Evolutionary conservation across 169 alveolate species (phyloP).

Genomic region (Plasmodium gallinaceum): DNA sequence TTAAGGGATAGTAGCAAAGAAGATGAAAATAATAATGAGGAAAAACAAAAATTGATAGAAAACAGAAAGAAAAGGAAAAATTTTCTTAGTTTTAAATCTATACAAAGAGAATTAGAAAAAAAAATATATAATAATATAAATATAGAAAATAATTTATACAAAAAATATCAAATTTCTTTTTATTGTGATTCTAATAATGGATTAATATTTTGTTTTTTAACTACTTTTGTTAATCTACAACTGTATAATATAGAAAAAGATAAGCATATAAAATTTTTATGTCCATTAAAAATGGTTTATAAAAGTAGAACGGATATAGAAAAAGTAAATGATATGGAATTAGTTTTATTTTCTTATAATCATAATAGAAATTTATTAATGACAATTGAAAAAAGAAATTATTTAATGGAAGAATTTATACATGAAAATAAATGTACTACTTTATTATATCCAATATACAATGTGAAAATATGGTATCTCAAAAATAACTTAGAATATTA

Average conservation of each 20-base stretch:
- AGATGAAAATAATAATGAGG: background rate
- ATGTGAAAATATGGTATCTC: conserved; percentile 23
- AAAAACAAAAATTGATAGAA: background rate
- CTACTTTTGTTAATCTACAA: conserved; percentile 28
- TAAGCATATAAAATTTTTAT: conserved; percentile 34
- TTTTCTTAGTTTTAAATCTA: conserved; percentile 10
- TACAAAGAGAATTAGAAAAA: conserved; percentile 42
- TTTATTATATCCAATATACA: background rate
- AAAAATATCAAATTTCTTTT: conserved; percentile 43
- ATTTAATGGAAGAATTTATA: background rate
- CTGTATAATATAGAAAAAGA: conserved; percentile 45
- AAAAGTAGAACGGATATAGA: conserved; percentile 49
- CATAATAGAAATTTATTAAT: conserved; percentile 35
- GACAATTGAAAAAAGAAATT: conserved; percentile 66
- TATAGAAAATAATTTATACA: conserved; percentile 43
- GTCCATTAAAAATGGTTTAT: conserved; percentile 36
- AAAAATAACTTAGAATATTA: conserved; percentile 2
- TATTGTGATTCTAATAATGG: conserved; percentile 57
- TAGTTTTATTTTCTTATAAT: conserved; percentile 23
- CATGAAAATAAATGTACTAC: background rate
- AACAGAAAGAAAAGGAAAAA: background rate
- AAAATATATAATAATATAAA: conserved; percentile 26
- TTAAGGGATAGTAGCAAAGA: background rate
- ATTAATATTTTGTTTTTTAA: conserved; percentile 28
- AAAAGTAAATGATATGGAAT: conserved; percentile 49